Percentiles rank a stretch among this genome's conserved stretches.
Conservation (phyloP, 345 rosid species). For the Murraya paniculata region DNA sequence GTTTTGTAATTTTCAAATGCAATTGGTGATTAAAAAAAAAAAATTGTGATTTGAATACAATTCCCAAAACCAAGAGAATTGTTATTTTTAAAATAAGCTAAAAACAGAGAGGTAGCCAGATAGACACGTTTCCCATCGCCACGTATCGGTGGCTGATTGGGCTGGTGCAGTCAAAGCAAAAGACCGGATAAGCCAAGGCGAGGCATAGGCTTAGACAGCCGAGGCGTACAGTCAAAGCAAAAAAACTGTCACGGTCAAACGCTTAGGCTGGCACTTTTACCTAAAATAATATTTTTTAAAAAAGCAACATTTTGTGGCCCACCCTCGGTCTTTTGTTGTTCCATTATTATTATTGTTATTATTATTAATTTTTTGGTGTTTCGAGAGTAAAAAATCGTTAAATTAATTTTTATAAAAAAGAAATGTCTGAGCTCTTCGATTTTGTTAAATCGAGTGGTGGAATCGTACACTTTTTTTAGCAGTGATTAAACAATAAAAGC, state of each 20-base stretch:
- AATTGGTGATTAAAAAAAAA: no score
- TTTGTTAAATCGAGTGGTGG: conserved; percentile 23
- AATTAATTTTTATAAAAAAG: background rate
- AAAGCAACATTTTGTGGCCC: conserved; percentile 13
- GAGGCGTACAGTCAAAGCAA: conserved; percentile 38
- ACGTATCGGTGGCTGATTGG: background rate
- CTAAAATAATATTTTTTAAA: conserved; percentile 9
- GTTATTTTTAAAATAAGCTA: background rate
- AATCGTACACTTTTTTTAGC: background rate
- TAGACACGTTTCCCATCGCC: background rate
- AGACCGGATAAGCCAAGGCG: background rate
- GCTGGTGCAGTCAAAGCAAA: conserved; percentile 30
- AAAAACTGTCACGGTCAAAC: conserved; percentile 38
- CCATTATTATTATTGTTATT: background rate
- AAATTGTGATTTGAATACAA: background rate
- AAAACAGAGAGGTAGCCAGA: conserved; percentile 3
- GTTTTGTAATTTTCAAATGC: no score
- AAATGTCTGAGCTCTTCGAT: conserved; percentile 13
- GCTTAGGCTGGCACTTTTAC: conserved; percentile 47
- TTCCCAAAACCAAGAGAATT: background rate
- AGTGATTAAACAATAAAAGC: background rate
- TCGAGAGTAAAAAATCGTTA: background rate
- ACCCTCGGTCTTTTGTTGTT: background rate
- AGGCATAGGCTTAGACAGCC: conserved; percentile 13
- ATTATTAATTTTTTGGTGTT: background rate